Base-by-base conservation (phyloP, 208 protist genomes). In the Leishmania guyanensis region DNA sequence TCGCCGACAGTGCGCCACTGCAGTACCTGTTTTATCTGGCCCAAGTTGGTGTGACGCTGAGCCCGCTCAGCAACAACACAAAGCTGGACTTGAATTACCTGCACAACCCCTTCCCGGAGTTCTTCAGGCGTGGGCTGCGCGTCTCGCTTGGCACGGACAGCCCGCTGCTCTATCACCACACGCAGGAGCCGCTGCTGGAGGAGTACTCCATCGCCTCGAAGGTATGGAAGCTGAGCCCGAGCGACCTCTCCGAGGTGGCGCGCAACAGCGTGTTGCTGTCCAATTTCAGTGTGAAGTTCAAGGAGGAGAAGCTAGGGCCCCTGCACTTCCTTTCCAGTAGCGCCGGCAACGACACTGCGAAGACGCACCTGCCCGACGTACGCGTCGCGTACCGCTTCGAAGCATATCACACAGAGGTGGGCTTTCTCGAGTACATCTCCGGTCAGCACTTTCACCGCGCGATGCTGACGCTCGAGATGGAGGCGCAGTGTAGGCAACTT, bases 21-120 rank as follows among this genome's bases (percentile, higher is more conserved):
- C 95, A 99, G 92, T 99, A 99, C 89, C 94, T 99, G 50, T 99
- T 98, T 84, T 99, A 99, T 88, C 90, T 99, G 16, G 90, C 91
- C n/a, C 99, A 99, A 83, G 96, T 99, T 65, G 98, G 98, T 22
- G 91, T 99, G 26, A 97, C 98, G 8, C 85, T 99, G 82, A 99
- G 97, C 77, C 99, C 99, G 60, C 89, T 99, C 29, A 99, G 96
- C 91, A 99, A 99, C 90, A 99, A 99, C 93, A 94, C 95, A n/a
- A 96, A 99, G 54, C 99, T 99, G 65, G 86, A 99, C n/a, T 20
- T 85, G 39, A 88, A 94, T 39, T 99, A 99, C 85, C 83, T 98
- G 33, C 89, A 97, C 77, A 99, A 99, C 85, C 99, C 99, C 17
- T 99, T 99, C 83, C 94, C 95, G 22, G 62, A 79, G 62, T 98